These are phyloP conservation scores for Aspergillus pseudoterreus DNA, from an alignment of 2,329 filamentous ascomycete genomes.

Conservation along the genomic window DNA sequence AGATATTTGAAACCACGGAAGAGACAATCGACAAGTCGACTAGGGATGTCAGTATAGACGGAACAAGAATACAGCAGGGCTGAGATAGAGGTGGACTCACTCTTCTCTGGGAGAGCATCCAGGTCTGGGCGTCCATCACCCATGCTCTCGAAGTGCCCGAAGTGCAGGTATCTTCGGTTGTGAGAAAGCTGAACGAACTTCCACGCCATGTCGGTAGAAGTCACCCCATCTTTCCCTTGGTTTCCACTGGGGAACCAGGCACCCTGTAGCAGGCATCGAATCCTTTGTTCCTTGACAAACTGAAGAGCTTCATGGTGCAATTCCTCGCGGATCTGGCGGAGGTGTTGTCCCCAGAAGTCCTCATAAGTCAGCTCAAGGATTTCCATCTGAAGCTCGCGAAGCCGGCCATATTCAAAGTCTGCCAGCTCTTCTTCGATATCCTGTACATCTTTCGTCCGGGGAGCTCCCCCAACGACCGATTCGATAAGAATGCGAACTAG, in stretches of 20 bases:
- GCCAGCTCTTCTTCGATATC: slow-evolving; percentile 87
- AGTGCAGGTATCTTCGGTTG: slow-evolving; percentile 86
- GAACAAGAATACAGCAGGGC: neutral
- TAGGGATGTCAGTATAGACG: slow-evolving; percentile 19
- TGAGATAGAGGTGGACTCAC: slow-evolving; percentile 35
- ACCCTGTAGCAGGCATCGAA: slow-evolving; percentile 82
- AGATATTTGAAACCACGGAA: slow-evolving; percentile 91
- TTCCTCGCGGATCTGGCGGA: slow-evolving; percentile 86
- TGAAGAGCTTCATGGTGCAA: slow-evolving; percentile 86
- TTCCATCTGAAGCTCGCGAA: slow-evolving; percentile 90
- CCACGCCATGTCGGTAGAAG: slow-evolving; percentile 54
- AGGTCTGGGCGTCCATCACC: slow-evolving; percentile 64
- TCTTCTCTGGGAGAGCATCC: slow-evolving; percentile 71
- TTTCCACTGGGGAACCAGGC: slow-evolving; percentile 72
- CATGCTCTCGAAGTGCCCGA: slow-evolving; percentile 73
- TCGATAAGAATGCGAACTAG: slow-evolving; percentile 86
- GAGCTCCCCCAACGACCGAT: slow-evolving; percentile 78
- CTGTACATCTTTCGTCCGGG: slow-evolving; percentile 75
- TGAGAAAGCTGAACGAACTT: slow-evolving; percentile 85
- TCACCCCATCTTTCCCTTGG: slow-evolving; percentile 44
- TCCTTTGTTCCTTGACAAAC: slow-evolving; percentile 95
- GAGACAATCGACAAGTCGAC: slow-evolving; percentile 84
- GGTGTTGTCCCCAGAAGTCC: slow-evolving; percentile 87
- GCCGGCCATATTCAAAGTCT: slow-evolving; percentile 72
- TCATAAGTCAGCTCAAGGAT: slow-evolving; percentile 87